Base-by-base conservation (phyloP, 1,139 yeast genomes). In the Protomyces arabidopsidicola region DNA sequence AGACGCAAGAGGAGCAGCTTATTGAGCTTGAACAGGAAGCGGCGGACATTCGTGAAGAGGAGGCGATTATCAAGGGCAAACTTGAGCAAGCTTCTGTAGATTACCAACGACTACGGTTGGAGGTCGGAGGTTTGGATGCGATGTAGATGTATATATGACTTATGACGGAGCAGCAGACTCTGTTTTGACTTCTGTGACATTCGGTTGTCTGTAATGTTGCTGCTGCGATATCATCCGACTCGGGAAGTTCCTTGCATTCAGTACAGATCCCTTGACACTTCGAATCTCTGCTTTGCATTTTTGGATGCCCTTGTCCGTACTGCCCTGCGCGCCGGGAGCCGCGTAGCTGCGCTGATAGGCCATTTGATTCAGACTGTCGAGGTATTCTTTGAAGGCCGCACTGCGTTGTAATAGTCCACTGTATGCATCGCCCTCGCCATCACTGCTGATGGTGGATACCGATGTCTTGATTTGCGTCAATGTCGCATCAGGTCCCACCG, bases 211-310 rank as follows among this genome's bases (percentile, higher is more conserved):
- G 22, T 12, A 3, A 9, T 10, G 5, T 18, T 42, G 48, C 42
- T 36, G 42, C 48, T 42, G 48, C 27, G 16, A 20, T 20, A 3
- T n/a, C 48, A 42, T 20, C 2, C 27, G 20, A 20, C 48, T 42
- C 5, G 59, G 18, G n/a, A 53, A 60, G n/a, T 48, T 38, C 24
- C 61, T 53, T 48, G 67, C 54, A 3, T 64, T 60, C 64, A 67
- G 24, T 27, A 67, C 65, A 10, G 65, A 38, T 31, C 69, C 68
- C 54, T 67, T 67, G 42, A 67, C 61, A 3, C 45, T 56, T 12
- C 69, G 48, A 20, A 67, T 65, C 31, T 67, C 69, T n/a, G 65
- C 67, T 53, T 55, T 66, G 50, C 67, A 14, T n/a, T 61, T 55
- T 42, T 58, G 62, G 10, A 58, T 58, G 9, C 56, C 62, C 38